A percentile compares a stretch with the other conserved stretches of the same genome.
phyloP scores from a whole-genome alignment of 768 basidiomycete genomes.

The Scleroderma bovista region DNA sequence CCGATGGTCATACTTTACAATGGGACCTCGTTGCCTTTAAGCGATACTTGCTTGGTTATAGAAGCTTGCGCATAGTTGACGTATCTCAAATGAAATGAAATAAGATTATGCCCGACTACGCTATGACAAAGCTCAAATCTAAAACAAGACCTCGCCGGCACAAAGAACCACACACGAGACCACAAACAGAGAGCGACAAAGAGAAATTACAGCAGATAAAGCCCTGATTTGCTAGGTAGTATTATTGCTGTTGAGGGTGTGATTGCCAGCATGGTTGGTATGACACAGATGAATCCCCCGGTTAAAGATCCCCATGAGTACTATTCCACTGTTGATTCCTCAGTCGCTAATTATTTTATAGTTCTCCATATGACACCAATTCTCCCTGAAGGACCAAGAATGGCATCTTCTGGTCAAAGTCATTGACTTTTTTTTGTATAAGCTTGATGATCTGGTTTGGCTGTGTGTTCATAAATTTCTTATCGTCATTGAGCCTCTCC shows the following conservation, averaged over 20 bases:
- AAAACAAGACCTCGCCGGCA: no score
- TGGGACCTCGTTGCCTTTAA: no score
- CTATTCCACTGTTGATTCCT: neutral
- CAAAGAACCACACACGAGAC: no score
- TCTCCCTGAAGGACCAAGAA: constrained; percentile 96
- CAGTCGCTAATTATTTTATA: constrained; percentile 26
- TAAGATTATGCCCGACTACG: no score
- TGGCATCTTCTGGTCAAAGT: constrained; percentile 98
- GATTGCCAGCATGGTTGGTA: constrained; percentile 98
- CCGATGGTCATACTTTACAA: no score
- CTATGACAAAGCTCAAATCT: no score
- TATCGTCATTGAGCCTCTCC: constrained; percentile 96
- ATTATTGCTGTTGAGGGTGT: constrained; percentile 99
- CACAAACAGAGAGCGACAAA: no score
- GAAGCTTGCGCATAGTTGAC: no score
- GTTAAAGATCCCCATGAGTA: constrained; percentile 96
- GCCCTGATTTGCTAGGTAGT: constrained; percentile 96
- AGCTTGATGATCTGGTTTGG: constrained; percentile 96
- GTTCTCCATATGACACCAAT: constrained; percentile 99
- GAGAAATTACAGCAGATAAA: no score
- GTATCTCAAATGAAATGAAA: no score
- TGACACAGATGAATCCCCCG: constrained; percentile 99
- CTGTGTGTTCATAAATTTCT: constrained; percentile 99
- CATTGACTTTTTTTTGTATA: constrained; percentile 97
- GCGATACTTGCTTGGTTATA: no score